Evolutionary conservation across 371 early-diverging fungal genomes (phyloP).

Genomic region (Mucor irregularis): DNA sequence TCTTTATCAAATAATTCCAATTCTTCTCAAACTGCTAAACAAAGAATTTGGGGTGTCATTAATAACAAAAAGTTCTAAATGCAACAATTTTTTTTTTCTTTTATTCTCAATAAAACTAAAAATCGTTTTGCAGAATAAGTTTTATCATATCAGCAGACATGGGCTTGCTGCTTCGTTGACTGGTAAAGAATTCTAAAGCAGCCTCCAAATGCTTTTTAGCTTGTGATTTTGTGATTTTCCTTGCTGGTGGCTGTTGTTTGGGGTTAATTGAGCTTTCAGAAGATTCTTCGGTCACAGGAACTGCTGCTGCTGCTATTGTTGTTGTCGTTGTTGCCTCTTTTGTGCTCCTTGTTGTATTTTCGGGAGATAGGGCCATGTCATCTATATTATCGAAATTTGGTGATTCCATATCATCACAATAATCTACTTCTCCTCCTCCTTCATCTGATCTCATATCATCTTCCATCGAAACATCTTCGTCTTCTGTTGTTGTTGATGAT

Average conservation of each 20-base stretch:
- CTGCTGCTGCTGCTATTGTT: too few species aligned
- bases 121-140: slow-evolving; percentile 23
- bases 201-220: slow-evolving; percentile 19
- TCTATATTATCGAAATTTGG: too few species aligned
- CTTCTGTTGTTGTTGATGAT: too few species aligned
- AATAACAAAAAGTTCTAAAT: neutral
- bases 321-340: too few species aligned
- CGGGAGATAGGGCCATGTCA: too few species aligned
- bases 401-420: too few species aligned
- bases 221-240: neutral
- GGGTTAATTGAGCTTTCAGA: neutral
- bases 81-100: neutral
- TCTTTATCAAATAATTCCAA: slow-evolving; percentile 3
- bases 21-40: slow-evolving; percentile 2
- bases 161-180: slow-evolving; percentile 2
- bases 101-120: neutral
- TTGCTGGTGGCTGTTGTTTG: neutral
- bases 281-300: too few species aligned
- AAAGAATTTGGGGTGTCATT: slow-evolving; percentile 4
- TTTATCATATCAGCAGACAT: slow-evolving; percentile 24
- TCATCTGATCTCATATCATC: too few species aligned
- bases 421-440: too few species aligned
- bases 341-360: too few species aligned
- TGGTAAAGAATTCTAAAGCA: slow-evolving; percentile 19
- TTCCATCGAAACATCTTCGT: too few species aligned